Evolutionary conservation across 2,329 filamentous ascomycete species (phyloP).

Genomic region (Verticillium tricorpus): DNA sequence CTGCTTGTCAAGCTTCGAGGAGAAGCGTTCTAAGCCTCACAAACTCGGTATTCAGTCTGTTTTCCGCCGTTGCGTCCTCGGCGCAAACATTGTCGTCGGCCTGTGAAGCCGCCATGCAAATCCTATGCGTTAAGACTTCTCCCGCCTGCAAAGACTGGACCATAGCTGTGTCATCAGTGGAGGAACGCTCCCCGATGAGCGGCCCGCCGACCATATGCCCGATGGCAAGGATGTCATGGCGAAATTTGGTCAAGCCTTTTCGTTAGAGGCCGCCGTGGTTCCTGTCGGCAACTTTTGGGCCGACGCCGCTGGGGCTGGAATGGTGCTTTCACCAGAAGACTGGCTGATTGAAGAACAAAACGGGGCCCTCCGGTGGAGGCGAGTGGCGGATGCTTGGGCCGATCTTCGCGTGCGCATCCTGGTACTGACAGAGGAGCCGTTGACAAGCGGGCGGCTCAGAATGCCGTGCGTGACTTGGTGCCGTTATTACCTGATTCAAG

Average conservation of each 20-base stretch:
- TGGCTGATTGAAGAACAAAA: neutral
- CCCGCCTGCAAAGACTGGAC: neutral
- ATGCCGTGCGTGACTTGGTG: neutral
- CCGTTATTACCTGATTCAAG: neutral
- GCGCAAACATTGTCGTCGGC: neutral
- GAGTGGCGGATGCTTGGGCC: neutral
- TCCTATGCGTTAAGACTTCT: neutral
- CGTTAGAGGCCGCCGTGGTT: neutral
- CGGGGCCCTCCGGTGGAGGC: neutral
- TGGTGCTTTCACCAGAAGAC: neutral
- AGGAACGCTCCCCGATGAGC: neutral
- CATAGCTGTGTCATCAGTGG: neutral
- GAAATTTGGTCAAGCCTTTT: neutral
- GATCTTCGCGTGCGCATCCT: neutral
- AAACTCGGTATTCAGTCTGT: too few species aligned
- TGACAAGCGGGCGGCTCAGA: neutral
- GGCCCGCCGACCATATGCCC: neutral
- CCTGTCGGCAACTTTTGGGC: conserved; percentile 12
- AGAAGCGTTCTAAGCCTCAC: too few species aligned
- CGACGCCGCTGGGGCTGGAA: conserved; percentile 1
- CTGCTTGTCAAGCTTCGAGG: too few species aligned
- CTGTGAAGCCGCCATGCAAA: neutral
- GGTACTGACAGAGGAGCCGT: neutral
- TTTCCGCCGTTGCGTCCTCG: too few species aligned
- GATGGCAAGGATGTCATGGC: neutral